These are phyloP conservation scores for Thelonectria blattea DNA, from an alignment of 2,329 filamentous ascomycete genomes.

Conservation along the genomic window DNA sequence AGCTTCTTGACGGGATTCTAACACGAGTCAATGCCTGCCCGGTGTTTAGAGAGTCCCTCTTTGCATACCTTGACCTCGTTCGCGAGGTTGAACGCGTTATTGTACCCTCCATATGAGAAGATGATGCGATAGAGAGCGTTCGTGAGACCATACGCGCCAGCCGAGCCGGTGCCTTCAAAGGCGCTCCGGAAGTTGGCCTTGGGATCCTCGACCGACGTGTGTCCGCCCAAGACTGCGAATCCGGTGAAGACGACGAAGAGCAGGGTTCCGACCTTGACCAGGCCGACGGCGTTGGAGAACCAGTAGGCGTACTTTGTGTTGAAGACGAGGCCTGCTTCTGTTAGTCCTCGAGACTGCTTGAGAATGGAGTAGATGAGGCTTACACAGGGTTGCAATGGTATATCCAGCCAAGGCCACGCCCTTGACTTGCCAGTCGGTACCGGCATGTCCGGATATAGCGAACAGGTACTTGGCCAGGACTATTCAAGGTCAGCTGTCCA, in stretches of 20 bases:
- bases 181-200: slow-evolving; percentile 15
- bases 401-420: slow-evolving; percentile 13
- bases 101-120: slow-evolving; percentile 16
- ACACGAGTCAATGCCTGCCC: neutral
- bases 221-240: slow-evolving; percentile 15
- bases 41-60: rapidly evolving
- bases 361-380: neutral
- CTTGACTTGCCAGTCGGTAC: slow-evolving; percentile 11
- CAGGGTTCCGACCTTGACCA: slow-evolving; percentile 12
- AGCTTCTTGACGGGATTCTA: slow-evolving; percentile 16
- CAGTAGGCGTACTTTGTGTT: slow-evolving; percentile 18
- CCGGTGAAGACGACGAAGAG: slow-evolving; percentile 16
- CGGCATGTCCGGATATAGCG: slow-evolving; percentile 10
- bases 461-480: slow-evolving; percentile 16
- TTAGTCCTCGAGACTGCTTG: neutral
- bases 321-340: slow-evolving; percentile 8
- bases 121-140: slow-evolving; percentile 16
- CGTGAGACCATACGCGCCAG: slow-evolving; percentile 13
- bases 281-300: slow-evolving; percentile 14
- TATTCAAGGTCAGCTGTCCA: slow-evolving; percentile 1
- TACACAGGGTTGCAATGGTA: slow-evolving; percentile 7
- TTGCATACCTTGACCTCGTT: slow-evolving; percentile 17
- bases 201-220: slow-evolving; percentile 12
- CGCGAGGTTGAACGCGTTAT: slow-evolving; percentile 14
- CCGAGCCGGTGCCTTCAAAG: slow-evolving; percentile 2